A percentile compares a stretch with the other conserved stretches of the same genome.
These are phyloP conservation scores for Leishmania arabica DNA, from an alignment of 208 protist genomes.

Conservation along the genomic window DNA sequence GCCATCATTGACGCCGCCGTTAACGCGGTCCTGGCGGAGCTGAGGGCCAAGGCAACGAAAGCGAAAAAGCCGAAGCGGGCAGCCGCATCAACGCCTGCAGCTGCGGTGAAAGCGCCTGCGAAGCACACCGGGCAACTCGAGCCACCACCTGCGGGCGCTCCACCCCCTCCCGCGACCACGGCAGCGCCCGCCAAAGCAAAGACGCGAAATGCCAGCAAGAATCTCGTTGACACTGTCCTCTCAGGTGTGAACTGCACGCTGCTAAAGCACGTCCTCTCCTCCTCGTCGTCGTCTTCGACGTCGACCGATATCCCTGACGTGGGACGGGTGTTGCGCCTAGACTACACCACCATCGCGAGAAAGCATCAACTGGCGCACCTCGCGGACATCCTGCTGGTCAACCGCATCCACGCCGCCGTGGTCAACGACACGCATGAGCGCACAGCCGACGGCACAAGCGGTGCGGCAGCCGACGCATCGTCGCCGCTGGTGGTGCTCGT, in stretches of 20 bases:
- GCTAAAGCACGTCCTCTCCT: slow-evolving; percentile 25
- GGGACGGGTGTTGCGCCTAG: slow-evolving; percentile 28
- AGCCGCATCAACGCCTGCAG: neutral
- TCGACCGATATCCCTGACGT: slow-evolving; percentile 22
- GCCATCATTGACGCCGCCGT: slow-evolving; percentile 15
- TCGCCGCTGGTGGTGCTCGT: slow-evolving; percentile 31
- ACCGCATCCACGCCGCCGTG: slow-evolving; percentile 36
- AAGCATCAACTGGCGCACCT: slow-evolving; percentile 18
- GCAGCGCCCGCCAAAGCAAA: neutral
- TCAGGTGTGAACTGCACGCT: slow-evolving; percentile 26
- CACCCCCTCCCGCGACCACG: neutral
- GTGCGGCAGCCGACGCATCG: neutral
- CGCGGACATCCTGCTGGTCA: slow-evolving; percentile 28
- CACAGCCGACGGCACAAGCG: neutral
- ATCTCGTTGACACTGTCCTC: slow-evolving; percentile 19
- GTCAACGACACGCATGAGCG: slow-evolving; percentile 11
- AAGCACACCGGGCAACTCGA: neutral
- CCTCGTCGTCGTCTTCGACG: slow-evolving; percentile 24
- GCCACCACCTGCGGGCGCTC: neutral
- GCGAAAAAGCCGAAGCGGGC: neutral
- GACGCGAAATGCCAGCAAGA: neutral
- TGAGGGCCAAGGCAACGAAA: neutral
- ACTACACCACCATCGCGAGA: slow-evolving; percentile 14
- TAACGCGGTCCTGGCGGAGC: slow-evolving; percentile 12
- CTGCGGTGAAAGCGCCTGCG: neutral